These are phyloP conservation scores for Triticum turgidum DNA, from an alignment of 176 grass and related monocot species.

Conservation along the genomic window DNA sequence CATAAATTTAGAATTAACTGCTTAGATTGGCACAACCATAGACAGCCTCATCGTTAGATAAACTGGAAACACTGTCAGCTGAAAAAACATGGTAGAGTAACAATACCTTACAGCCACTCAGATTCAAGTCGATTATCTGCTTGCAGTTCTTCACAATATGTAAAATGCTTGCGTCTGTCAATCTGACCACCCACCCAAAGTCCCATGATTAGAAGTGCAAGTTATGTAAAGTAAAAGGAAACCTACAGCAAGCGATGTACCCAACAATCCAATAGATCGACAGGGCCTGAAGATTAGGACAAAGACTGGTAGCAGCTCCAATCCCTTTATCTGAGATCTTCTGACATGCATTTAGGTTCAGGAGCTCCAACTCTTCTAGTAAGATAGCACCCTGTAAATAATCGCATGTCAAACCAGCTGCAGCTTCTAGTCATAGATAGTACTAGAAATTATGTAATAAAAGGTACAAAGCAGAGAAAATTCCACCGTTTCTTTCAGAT, in stretches of 20 bases:
- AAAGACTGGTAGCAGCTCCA: constrained; percentile 69
- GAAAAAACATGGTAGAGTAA: not conserved
- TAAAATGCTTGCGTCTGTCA: constrained; percentile 62
- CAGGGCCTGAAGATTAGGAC: constrained; percentile 46
- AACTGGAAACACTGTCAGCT: not conserved
- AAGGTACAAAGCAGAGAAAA: constrained; percentile 2
- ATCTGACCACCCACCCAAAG: constrained; percentile 37
- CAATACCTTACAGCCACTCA: constrained; percentile 95
- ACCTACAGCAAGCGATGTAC: constrained; percentile 46
- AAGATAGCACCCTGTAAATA: constrained; percentile 47
- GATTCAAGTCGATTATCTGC: constrained; percentile 66
- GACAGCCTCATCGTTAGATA: not conserved
- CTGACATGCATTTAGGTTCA: constrained; percentile 89
- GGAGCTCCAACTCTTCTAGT: constrained; percentile 56
- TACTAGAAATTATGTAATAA: not conserved
- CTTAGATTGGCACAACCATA: not conserved
- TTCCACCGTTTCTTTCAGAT: constrained; percentile 68
- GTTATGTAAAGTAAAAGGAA: constrained; percentile 4
- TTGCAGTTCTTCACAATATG: constrained; percentile 70
- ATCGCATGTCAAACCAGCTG: constrained; percentile 18
- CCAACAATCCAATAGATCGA: constrained; percentile 93
- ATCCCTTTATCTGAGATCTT: constrained; percentile 89
- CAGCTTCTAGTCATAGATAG: not conserved
- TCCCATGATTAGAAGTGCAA: constrained; percentile 10
- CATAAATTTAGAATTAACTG: not conserved